phyloP scores from a whole-genome alignment of 352 stramenopile species.

The Pythium dissimile region DNA sequence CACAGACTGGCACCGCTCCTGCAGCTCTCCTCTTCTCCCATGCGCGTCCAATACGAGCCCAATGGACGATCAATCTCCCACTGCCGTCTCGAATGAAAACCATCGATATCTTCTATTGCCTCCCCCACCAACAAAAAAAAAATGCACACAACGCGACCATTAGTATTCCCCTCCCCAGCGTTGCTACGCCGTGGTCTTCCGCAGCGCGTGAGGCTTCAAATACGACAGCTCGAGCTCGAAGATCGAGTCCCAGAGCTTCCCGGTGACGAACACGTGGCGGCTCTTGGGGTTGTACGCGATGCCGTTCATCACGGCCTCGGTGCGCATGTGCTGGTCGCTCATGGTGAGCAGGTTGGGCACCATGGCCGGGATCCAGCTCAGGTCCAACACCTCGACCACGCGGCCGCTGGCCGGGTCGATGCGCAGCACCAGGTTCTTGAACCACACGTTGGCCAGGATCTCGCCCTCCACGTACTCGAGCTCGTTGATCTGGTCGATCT shows the following conservation, averaged over 20 bases:
- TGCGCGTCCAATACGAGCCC: no score
- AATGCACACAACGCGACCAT: no score
- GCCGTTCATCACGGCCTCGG: conserved; percentile 87
- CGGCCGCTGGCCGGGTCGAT: conserved; percentile 68
- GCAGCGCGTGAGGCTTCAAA: conserved; percentile 11
- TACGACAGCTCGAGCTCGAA: conserved; percentile 78
- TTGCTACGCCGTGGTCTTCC: neutral
- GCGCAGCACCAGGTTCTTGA: conserved; percentile 64
- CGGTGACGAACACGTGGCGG: conserved; percentile 67
- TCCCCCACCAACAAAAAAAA: no score
- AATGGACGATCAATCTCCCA: neutral
- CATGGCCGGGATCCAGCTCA: conserved; percentile 60
- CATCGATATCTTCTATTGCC: no score
- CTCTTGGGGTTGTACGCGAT: conserved; percentile 73
- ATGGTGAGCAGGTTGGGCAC: conserved; percentile 31
- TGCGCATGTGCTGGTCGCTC: conserved; percentile 24
- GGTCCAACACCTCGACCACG: conserved; percentile 70
- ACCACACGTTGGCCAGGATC: conserved; percentile 88
- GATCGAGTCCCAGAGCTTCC: conserved; percentile 84
- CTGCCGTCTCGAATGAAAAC: no score
- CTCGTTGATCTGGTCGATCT: conserved; percentile 77
- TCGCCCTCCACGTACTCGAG: conserved; percentile 83
- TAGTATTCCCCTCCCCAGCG: no score
- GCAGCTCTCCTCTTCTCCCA: no score
- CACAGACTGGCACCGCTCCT: no score